Evolutionary conservation across 192 early-diverging fungal species (phyloP).

Genomic region (Coemansia sp.): DNA sequence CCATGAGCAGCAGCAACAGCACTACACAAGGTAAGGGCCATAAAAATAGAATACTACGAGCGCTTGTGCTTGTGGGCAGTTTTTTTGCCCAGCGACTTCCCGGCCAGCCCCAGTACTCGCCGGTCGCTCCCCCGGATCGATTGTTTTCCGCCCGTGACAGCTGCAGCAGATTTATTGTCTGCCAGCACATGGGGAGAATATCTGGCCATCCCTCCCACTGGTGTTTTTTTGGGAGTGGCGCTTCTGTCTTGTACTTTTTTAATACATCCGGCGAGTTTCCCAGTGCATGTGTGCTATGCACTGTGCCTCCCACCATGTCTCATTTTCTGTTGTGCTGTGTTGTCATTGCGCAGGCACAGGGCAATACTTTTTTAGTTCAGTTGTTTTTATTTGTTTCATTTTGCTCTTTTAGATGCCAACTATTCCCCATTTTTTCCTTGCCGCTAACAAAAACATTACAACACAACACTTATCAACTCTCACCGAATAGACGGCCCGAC

Average conservation of each 20-base stretch:
- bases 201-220: background rate
- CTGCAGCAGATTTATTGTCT: background rate
- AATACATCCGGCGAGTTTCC: background rate
- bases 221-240: background rate
- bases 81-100: no score
- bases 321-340: background rate
- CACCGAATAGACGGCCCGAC: background rate
- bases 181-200: background rate
- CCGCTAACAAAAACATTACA: no score
- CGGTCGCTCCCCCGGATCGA: background rate
- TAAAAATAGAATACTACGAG: no score
- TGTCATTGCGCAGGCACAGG: background rate
- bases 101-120: background rate
- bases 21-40: no score
- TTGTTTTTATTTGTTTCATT: background rate
- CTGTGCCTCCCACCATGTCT: background rate
- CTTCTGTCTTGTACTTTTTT: background rate
- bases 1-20: no score
- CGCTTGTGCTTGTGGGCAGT: no score
- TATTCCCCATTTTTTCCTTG: no score
- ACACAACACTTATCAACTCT: no score
- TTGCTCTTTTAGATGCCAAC: background rate
- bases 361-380: background rate
- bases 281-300: background rate
- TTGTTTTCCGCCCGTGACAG: background rate